Evolutionary conservation across 345 rosid genomes (phyloP).

Genomic region (Iberis pinnata): DNA sequence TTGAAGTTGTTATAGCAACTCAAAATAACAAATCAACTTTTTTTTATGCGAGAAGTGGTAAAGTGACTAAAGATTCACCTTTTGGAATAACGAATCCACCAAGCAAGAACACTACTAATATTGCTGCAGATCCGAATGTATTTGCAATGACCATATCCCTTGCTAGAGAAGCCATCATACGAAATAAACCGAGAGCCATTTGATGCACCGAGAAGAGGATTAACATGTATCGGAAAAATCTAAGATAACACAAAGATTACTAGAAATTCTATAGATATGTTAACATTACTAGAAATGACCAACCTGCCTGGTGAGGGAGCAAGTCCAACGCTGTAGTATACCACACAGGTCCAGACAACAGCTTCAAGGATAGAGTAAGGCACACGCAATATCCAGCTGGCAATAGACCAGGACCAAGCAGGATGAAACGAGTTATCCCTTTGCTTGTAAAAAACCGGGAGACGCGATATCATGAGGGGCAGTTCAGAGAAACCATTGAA

Average conservation of each 20-base stretch:
- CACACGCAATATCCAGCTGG: constrained; percentile 73
- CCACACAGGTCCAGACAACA: constrained; percentile 75
- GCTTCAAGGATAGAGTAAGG: constrained; percentile 85
- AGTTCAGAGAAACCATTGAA: constrained; percentile 82
- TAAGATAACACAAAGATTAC: constrained; percentile 25
- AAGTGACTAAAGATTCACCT: constrained; percentile 32
- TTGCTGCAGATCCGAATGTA: constrained; percentile 71
- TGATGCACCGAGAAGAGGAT: constrained; percentile 71
- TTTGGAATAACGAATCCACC: constrained; percentile 89
- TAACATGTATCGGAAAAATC: constrained; percentile 80
- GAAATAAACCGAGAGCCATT: constrained; percentile 85
- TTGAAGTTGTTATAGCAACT: background rate
- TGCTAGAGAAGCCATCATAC: constrained; percentile 68
- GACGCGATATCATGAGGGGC: constrained; percentile 72
- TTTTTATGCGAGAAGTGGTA: background rate
- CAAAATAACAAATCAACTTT: background rate
- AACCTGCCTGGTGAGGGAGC: constrained; percentile 72
- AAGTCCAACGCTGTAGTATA: constrained; percentile 76
- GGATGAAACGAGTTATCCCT: constrained; percentile 88
- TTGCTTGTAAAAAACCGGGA: constrained; percentile 88
- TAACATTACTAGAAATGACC: constrained; percentile 26
- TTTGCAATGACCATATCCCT: constrained; percentile 86
- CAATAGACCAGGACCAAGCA: constrained; percentile 80
- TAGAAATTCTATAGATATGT: background rate
- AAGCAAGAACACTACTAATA: constrained; percentile 54